Evolutionary conservation across 2,329 filamentous ascomycete genomes (phyloP), one percentile per base, ranked within the genome.

Genomic region (Simplicillium aogashimaense): DNA sequence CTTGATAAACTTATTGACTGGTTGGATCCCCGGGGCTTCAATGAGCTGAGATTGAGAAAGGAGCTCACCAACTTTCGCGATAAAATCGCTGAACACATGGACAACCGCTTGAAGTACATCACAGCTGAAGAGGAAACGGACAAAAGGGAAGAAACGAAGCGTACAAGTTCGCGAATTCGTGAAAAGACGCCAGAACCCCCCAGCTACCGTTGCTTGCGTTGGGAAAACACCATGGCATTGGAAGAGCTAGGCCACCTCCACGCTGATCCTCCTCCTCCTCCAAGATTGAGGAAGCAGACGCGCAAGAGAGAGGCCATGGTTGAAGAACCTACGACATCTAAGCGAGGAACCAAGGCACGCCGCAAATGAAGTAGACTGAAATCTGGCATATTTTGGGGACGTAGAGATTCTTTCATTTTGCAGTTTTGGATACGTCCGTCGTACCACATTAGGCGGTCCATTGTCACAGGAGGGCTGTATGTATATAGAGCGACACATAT

Each of bases 11-110:
- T 98, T 14, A 78, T 97, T 45, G 74, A 75, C 39, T 98, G 92
- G 89, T 73, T 98, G 4, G 90, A 98, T 54, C 75, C 81, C 11
- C 83, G 86, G 13, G 92, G 92, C 1, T 72, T 83, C 47, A 88
- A 94, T 47, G 92, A 98, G 63, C 66, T 83, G 46, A 89, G 87
- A 55, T 70, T 98, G 37, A 78, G 83, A 45, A 97, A 95, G 61
- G 90, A 97, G 58, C 72, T 98, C 4, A 67, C 82, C 38, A 64
- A 71, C 15, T 94, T 83, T 65, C 81, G 79, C 38, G 81, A 89
- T 32, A 77, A 78, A 52, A 94, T 95, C 46, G 66, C 73, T 17
- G 72, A 74, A 45, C 79, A 88, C 53, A 95, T 95, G 89, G 70
- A 81, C 51, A 82, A 81, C 53, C 81, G 94, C 46, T 78, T 78